Evolutionary conservation across 1,284 basidiomycete genomes (phyloP), one percentile per base, ranked within the genome.

Genomic region (Naganishia sp.): DNA sequence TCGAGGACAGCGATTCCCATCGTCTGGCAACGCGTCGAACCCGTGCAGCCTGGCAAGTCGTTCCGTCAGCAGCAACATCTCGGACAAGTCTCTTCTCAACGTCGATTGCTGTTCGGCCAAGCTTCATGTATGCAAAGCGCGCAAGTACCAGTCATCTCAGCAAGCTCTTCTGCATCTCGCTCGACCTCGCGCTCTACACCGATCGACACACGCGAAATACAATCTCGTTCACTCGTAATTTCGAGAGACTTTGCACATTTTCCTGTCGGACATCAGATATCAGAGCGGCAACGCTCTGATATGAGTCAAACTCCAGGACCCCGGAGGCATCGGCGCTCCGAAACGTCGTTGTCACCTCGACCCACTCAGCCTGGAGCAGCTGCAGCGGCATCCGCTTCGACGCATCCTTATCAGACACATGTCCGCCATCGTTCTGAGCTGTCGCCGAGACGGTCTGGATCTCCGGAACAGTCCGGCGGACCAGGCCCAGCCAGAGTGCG

Each of bases 81-180:
- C 36, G 59, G 28, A 23, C 23, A 28, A n/a, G 18, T 36, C 4
- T 39, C 7, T n/a, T 15, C 10, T 11, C 56, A 48, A 31, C 6
- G 13, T 21, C 55, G 39, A 15, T 49, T 15, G 18, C 21, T 15
- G 7, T n/a, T 61, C 48, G 36, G 48, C 18, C 46, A 48, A 23
- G 39, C 59, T 61, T 61, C 59, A 61, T 61, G 59, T 48, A 61
- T 61, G 59, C 36, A n/a, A 61, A 25, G n/a, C 25, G 21, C 39
- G 10, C 25, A 48, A 43, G 36, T 48, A 49, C 48, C 44, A n/a
- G 44, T 48, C 49, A 39, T 42, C n/a, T 39, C 46, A 28, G 36
- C 33, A 43, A 39, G 36, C 36, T 39, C 36, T 39, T 39, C 57
- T 46, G 42, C 48, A 31, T 31, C 55, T 18, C 55, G 48, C 48